phyloP scores from a whole-genome alignment of 1,284 basidiomycete species.

The Boletus hoseneyae region DNA sequence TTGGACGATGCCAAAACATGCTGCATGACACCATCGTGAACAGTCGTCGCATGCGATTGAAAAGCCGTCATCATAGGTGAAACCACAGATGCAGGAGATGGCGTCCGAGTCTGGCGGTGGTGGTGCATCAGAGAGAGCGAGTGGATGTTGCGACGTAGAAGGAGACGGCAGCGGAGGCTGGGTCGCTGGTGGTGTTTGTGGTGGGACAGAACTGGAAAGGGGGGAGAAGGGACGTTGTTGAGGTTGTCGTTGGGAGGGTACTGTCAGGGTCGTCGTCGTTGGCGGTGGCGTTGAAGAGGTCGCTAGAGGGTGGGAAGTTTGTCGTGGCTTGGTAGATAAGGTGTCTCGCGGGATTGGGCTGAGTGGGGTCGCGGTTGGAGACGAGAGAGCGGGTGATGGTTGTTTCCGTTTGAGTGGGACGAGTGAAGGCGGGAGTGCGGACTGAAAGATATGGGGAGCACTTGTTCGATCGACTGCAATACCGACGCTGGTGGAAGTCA shows the following conservation, averaged over 20 bases:
- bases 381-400: slow-evolving; percentile 24
- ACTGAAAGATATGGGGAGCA: slow-evolving; percentile 20
- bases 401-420: slow-evolving; percentile 43
- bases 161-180: slow-evolving; percentile 21
- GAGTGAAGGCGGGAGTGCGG: slow-evolving; percentile 30
- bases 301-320: slow-evolving; percentile 17
- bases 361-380: slow-evolving; percentile 12
- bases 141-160: slow-evolving; percentile 23
- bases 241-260: slow-evolving; percentile 14
- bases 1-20: slow-evolving; percentile 75
- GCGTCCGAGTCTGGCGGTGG: slow-evolving; percentile 39
- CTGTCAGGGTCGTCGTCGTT: slow-evolving; percentile 13
- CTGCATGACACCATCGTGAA: slow-evolving; percentile 86
- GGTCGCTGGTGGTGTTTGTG: slow-evolving; percentile 15
- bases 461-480: slow-evolving; percentile 26
- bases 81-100: slow-evolving; percentile 73
- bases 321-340: slow-evolving; percentile 15
- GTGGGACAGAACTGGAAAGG: slow-evolving; percentile 8
- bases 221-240: slow-evolving; percentile 27
- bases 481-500: slow-evolving; percentile 27
- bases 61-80: slow-evolving; percentile 83
- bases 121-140: slow-evolving; percentile 13
- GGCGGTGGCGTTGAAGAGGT: slow-evolving; percentile 19
- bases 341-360: slow-evolving; percentile 9
- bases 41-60: slow-evolving; percentile 91